Evolutionary conservation across 768 basidiomycete species (phyloP), one percentile per base, ranked within the genome.

Genomic region (Goffeauzyma gilvescens): DNA sequence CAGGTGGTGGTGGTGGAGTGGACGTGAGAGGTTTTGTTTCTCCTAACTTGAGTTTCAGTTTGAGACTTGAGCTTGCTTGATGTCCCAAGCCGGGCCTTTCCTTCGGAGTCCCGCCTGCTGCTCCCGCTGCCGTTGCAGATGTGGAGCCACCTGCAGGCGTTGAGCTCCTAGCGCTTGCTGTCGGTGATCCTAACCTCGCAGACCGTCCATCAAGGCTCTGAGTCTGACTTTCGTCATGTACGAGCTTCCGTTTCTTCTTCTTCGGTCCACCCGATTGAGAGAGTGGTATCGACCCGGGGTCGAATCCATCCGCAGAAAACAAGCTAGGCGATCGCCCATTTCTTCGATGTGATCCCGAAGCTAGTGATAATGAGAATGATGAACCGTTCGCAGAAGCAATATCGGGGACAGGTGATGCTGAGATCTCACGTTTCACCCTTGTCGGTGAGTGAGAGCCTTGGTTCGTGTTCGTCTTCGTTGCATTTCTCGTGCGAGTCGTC

Each of bases 161-260:
- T n/a, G n/a, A n/a, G n/a, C n/a, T n/a, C n/a, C n/a, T n/a, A n/a
- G n/a, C n/a, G n/a, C n/a, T n/a, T n/a, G n/a, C n/a, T n/a, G n/a
- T n/a, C n/a, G n/a, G n/a, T n/a, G n/a, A n/a, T n/a, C n/a, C n/a
- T n/a, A n/a, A n/a, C n/a, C n/a, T n/a, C n/a, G n/a, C n/a, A n/a
- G n/a, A n/a, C n/a, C n/a, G n/a, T n/a, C n/a, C n/a, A n/a, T n/a
- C n/a, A n/a, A n/a, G n/a, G n/a, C n/a, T n/a, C n/a, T n/a, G n/a
- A n/a, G n/a, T n/a, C n/a, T n/a, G 38, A 18, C 44, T 35, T 14
- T 17, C 10, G 17, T 32, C 30, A 26, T 45, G 44, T 7, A n/a
- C 31, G 32, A 45, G 10, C 23, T 45, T 45, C n/a, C 44, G 38
- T 40, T 45, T 45, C 44, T 45, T 45, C 17, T 40, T 32, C 31